A percentile compares a stretch with the other conserved stretches of the same genome.
phyloP scores from a whole-genome alignment of 495 filamentous ascomycete genomes.

The Staphylotrichum tortipilum region DNA sequence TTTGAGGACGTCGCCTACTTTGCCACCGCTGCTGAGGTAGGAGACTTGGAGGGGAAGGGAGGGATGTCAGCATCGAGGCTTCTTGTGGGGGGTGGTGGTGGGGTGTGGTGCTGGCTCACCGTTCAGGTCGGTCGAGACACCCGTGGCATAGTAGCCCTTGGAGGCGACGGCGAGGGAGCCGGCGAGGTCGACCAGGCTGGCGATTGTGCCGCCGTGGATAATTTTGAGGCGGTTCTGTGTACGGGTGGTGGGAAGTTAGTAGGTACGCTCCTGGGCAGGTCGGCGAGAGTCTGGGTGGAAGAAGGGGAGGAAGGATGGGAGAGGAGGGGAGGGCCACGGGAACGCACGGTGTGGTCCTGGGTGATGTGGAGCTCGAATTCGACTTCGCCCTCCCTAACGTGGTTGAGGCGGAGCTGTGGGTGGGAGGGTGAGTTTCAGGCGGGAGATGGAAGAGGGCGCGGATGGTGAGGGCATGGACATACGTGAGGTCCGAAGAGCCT shows the following conservation, averaged over 20 bases:
- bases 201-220: conserved; percentile 90
- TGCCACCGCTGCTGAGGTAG: conserved; percentile 77
- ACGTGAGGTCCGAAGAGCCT: conserved; percentile 40
- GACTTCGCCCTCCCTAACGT: conserved; percentile 68
- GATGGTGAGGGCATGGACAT: neutral
- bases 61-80: neutral
- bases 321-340: too few relatives aligned
- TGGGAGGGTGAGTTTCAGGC: conserved; percentile 22
- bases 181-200: conserved; percentile 90
- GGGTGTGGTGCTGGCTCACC: too few relatives aligned
- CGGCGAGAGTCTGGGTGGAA: too few relatives aligned
- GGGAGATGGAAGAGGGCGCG: too few relatives aligned
- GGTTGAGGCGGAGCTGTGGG: conserved; percentile 61
- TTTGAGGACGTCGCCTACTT: conserved; percentile 64
- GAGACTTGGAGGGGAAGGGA: conserved; percentile 51
- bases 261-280: too few relatives aligned
- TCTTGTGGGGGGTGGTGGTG: too few relatives aligned
- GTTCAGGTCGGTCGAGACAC: conserved; percentile 87
- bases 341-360: conserved; percentile 81
- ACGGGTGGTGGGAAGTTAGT: too few relatives aligned
- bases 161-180: conserved; percentile 92
- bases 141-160: conserved; percentile 75
- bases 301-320: too few relatives aligned
- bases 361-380: conserved; percentile 80
- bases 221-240: conserved; percentile 77